These are phyloP conservation scores for Suillus bovinus DNA, from an alignment of 768 basidiomycete species.

Conservation along the genomic window DNA sequence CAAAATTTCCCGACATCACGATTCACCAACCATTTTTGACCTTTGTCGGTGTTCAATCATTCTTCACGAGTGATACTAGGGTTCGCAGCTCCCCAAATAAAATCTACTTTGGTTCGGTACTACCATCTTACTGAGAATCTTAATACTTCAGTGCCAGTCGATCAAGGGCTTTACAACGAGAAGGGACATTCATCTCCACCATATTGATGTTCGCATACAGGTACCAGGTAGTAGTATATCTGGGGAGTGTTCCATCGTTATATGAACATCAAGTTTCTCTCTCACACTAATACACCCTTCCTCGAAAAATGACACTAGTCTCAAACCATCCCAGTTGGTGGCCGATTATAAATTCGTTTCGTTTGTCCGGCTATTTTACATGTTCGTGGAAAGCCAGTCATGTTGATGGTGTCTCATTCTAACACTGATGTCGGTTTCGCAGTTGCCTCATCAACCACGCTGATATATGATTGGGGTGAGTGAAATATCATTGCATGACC, in stretches of 20 bases:
- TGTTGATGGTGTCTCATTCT: not conserved
- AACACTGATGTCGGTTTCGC: not conserved
- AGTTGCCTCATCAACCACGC: not conserved
- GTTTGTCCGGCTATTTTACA: not conserved
- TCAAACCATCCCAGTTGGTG: not conserved
- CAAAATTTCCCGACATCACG: not conserved
- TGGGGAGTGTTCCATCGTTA: not conserved
- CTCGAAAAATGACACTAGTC: not conserved
- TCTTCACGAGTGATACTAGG: not conserved
- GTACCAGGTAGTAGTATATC: not conserved
- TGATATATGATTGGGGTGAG: conserved; percentile 1
- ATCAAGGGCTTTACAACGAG: not conserved
- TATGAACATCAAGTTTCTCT: not conserved
- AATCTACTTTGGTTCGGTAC: not conserved
- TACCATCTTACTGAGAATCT: not conserved
- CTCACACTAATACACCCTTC: not conserved
- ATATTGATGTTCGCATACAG: not conserved
- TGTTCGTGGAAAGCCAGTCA: not conserved
- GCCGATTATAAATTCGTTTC: not conserved
- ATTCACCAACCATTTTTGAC: not conserved
- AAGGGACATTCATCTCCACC: not conserved
- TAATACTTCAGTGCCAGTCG: not conserved
- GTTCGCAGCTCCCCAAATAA: not conserved
- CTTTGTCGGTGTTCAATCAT: not conserved
- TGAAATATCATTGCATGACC: not conserved